phyloP scores from a whole-genome alignment of 1,139 yeast species.

The Kodamaea ohmeri region DNA sequence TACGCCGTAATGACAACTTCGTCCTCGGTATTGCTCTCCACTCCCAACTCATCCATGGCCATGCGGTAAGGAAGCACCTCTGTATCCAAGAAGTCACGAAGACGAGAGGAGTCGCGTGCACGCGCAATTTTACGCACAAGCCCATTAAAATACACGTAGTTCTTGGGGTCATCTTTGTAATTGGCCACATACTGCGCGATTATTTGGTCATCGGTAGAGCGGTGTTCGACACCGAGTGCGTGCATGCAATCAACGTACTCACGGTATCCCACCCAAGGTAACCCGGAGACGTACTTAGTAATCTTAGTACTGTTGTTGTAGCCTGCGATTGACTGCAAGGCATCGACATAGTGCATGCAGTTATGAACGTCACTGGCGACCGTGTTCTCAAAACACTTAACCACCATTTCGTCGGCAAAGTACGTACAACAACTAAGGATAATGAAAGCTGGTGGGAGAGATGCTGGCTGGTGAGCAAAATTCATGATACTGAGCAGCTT shows the following conservation, averaged over 20 bases:
- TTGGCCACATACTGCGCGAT: constrained; percentile 47
- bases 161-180: constrained; percentile 33
- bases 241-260: constrained; percentile 51
- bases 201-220: constrained; percentile 39
- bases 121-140: constrained; percentile 44
- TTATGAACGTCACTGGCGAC: constrained; percentile 51
- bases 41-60: constrained; percentile 62
- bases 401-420: constrained; percentile 62
- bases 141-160: constrained; percentile 32
- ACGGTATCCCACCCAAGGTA: constrained; percentile 53
- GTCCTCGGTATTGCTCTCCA: constrained; percentile 68
- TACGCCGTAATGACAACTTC: constrained; percentile 73
- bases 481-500: constrained; percentile 31
- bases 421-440: constrained; percentile 56
- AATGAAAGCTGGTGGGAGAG: constrained; percentile 24
- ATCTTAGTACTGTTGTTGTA: constrained; percentile 21
- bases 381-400: constrained; percentile 59
- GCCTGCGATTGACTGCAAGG: constrained; percentile 30
- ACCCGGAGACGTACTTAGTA: constrained; percentile 50
- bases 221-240: constrained; percentile 49
- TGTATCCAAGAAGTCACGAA: constrained; percentile 46
- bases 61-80: constrained; percentile 55
- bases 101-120: constrained; percentile 40
- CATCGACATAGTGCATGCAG: constrained; percentile 66
- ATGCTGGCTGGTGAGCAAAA: constrained; percentile 24